Conservation (phyloP, 2,329 filamentous ascomycete species). For the Dactylellina drechsleri region DNA sequence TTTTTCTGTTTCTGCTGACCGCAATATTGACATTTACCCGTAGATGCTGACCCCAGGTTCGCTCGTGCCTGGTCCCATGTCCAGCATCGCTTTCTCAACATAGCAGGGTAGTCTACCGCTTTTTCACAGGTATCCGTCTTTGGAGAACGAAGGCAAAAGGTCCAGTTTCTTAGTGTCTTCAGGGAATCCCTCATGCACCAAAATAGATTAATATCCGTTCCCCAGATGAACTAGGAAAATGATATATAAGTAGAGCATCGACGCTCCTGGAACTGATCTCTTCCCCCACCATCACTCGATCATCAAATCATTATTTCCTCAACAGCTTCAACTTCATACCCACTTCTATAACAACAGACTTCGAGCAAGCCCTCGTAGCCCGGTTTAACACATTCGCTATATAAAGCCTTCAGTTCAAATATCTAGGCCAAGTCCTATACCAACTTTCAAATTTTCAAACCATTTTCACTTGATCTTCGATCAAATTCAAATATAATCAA, state of each 20-base stretch:
- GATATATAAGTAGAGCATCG: constrained; percentile 42
- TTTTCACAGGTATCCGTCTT: constrained; percentile 15
- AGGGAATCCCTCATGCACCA: constrained; percentile 26
- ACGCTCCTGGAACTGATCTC: constrained; percentile 14
- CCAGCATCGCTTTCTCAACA: constrained; percentile 33
- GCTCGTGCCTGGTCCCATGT: constrained; percentile 26
- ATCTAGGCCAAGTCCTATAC: constrained; percentile 15
- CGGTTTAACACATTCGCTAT: constrained; percentile 47
- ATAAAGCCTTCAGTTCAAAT: constrained; percentile 13
- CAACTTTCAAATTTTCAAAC: background rate
- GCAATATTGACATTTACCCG: constrained; percentile 47
- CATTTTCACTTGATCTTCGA: constrained; percentile 8
- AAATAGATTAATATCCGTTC: constrained; percentile 45
- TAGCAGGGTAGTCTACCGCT: constrained; percentile 21
- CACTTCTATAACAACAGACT: background rate
- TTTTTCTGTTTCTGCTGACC: constrained; percentile 4
- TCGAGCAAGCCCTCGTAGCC: constrained; percentile 30
- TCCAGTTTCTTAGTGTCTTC: background rate
- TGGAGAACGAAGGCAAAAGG: constrained; percentile 5
- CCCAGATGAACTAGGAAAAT: constrained; percentile 15
- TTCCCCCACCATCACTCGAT: constrained; percentile 46
- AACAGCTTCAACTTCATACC: constrained; percentile 1
- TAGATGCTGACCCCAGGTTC: constrained; percentile 24
- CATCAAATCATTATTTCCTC: constrained; percentile 10
- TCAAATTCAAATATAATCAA: constrained; percentile 28